Percentiles rank a stretch among this genome's conserved stretches.
Conservation (phyloP, 2,329 filamentous ascomycete genomes). For the Clonostachys rhizophaga region DNA sequence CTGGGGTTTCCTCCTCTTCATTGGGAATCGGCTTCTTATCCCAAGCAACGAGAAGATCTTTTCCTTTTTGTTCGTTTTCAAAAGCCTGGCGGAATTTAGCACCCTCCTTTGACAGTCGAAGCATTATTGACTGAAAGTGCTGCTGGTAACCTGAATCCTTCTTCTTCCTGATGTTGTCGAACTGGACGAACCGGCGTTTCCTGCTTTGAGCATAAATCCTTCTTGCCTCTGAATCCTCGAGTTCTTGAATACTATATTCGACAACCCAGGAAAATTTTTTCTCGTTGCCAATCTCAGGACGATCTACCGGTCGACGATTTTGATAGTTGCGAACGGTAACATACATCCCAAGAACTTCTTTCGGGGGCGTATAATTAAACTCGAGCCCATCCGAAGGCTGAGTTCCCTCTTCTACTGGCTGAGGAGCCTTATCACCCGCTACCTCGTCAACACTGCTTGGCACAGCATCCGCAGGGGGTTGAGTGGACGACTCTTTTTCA, state of each 20-base stretch:
- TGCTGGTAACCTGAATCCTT: background rate
- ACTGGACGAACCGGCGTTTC: background rate
- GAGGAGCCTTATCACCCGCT: background rate
- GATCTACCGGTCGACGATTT: conserved; percentile 57
- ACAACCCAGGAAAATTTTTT: conserved; percentile 57
- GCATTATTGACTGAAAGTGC: conserved; percentile 13
- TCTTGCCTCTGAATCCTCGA: conserved; percentile 37
- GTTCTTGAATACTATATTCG: conserved; percentile 72
- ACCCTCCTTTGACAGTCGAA: conserved; percentile 44
- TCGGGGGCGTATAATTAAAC: background rate
- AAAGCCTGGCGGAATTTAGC: conserved; percentile 50
- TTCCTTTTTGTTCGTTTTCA: conserved; percentile 42
- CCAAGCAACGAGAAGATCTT: conserved; percentile 43
- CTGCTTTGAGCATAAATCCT: conserved; percentile 21
- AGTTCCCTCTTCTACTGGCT: background rate
- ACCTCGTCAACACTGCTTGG: background rate
- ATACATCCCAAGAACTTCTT: conserved; percentile 61
- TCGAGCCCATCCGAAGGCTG: too few species aligned
- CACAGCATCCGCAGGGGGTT: background rate
- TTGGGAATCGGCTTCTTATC: conserved; percentile 18
- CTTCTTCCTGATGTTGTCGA: too few species aligned
- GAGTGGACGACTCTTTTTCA: background rate
- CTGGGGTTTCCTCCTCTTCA: too few species aligned
- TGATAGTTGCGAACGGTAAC: conserved; percentile 70
- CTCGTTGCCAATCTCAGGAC: conserved; percentile 46